Evolutionary conservation across 2,329 filamentous ascomycete species (phyloP).

Genomic region (Aspergillus pseudoglaucus): DNA sequence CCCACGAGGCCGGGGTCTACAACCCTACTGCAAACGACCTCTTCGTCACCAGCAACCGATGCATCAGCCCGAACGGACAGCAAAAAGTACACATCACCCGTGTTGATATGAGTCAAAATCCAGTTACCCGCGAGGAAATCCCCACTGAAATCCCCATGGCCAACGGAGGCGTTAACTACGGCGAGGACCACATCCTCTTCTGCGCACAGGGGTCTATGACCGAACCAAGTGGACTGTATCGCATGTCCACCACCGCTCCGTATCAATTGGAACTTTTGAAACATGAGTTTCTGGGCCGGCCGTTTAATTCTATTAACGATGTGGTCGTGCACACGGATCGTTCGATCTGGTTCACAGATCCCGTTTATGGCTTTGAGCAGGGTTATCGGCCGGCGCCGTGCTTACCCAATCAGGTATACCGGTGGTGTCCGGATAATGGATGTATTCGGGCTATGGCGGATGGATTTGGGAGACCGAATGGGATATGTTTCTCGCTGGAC

Average conservation of each 20-base stretch:
- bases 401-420: slow-evolving; percentile 34
- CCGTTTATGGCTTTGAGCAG: slow-evolving; percentile 31
- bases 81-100: too few species aligned
- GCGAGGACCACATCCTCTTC: slow-evolving; percentile 27
- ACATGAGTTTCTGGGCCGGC: slow-evolving; percentile 26
- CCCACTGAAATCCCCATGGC: too few species aligned
- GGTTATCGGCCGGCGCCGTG: slow-evolving; percentile 26
- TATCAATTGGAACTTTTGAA: slow-evolving; percentile 12
- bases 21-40: slow-evolving; percentile 24
- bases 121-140: too few species aligned
- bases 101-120: too few species aligned
- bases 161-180: too few species aligned
- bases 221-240: slow-evolving; percentile 14
- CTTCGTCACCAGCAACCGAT: slow-evolving; percentile 34
- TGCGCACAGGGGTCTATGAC: slow-evolving; percentile 35
- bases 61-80: too few species aligned
- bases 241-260: slow-evolving; percentile 10
- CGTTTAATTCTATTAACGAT: slow-evolving; percentile 28
- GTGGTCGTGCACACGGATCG: slow-evolving; percentile 28
- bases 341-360: slow-evolving; percentile 37
- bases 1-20: slow-evolving; percentile 44
- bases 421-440: slow-evolving; percentile 33
- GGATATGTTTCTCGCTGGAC: slow-evolving; percentile 36
- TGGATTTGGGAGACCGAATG: slow-evolving; percentile 36
- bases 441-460: slow-evolving; percentile 34